Percentiles rank a stretch among this genome's conserved stretches.
Conservation (phyloP, 169 alveolate genomes). For the Condylostoma magnum region DNA sequence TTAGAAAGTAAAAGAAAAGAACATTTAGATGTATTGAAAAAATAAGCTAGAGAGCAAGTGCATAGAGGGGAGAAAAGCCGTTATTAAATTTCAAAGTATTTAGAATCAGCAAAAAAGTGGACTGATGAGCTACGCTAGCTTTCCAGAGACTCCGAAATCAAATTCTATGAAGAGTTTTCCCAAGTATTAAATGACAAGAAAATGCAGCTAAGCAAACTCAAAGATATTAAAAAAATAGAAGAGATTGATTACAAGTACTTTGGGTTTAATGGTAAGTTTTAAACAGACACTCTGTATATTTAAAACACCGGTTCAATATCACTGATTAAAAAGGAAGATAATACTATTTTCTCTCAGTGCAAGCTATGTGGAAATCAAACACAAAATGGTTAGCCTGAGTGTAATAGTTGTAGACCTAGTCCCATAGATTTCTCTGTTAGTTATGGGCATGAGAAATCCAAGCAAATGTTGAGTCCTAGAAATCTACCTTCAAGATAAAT, state of each 20-base stretch:
- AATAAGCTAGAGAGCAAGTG: conserved; percentile 14
- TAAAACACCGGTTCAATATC: not conserved
- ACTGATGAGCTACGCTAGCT: not conserved
- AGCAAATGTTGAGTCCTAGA: not conserved
- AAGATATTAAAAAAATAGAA: not conserved
- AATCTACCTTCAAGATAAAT: not conserved
- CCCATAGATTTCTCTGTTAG: not conserved
- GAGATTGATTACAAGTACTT: not conserved
- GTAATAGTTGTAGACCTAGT: not conserved
- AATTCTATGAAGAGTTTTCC: conserved; percentile 11
- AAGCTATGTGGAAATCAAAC: not conserved
- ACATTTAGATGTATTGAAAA: not conserved
- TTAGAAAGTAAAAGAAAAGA: conserved; percentile 1
- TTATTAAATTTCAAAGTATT: not conserved
- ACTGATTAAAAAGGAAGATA: conserved; percentile 1
- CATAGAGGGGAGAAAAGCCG: too few species aligned
- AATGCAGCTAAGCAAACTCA: not conserved
- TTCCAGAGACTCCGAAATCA: not conserved
- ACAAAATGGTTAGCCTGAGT: not conserved
- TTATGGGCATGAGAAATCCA: not conserved
- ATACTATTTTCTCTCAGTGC: not conserved
- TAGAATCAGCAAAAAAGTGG: conserved; percentile 8
- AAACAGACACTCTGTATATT: conserved; percentile 6
- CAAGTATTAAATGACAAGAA: not conserved
- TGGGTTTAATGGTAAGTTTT: not conserved